These are phyloP conservation scores for Lindgomyces ingoldianus DNA, from an alignment of 495 filamentous ascomycete species.

Conservation along the genomic window DNA sequence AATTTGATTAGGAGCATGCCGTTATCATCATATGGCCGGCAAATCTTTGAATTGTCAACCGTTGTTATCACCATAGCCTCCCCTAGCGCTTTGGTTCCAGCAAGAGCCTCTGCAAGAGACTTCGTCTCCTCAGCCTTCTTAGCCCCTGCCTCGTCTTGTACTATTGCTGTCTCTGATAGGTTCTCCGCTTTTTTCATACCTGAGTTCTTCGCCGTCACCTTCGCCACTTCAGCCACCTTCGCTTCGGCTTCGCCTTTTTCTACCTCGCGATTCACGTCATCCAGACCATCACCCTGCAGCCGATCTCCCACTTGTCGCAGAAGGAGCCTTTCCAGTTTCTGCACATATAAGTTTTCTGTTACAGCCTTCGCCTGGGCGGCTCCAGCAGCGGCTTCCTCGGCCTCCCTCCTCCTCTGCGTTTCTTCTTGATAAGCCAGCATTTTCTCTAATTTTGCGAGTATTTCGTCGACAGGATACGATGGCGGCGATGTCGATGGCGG, in stretches of 20 bases:
- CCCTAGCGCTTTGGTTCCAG: slow-evolving; percentile 46
- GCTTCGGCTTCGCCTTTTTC: slow-evolving; percentile 40
- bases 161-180: too few species aligned
- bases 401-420: too few species aligned
- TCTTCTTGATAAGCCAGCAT: too few species aligned
- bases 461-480: too few species aligned
- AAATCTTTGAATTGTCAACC: slow-evolving; percentile 54
- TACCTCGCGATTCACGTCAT: slow-evolving; percentile 13
- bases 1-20: slow-evolving; percentile 66
- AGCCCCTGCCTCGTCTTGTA: slow-evolving; percentile 47
- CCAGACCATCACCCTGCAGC: slow-evolving; percentile 25
- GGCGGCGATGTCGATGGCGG: slow-evolving; percentile 21
- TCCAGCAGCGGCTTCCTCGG: too few species aligned
- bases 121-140: slow-evolving; percentile 47
- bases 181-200: too few species aligned
- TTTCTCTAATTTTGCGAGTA: too few species aligned
- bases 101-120: slow-evolving; percentile 42
- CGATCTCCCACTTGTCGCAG: slow-evolving; percentile 15
- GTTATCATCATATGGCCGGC: slow-evolving; percentile 48
- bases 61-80: slow-evolving; percentile 53
- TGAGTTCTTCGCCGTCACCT: slow-evolving; percentile 37
- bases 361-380: too few species aligned
- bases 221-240: slow-evolving; percentile 40
- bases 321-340: slow-evolving; percentile 25
- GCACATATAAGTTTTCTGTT: too few species aligned